Percentiles rank a stretch among this genome's conserved stretches.
These are phyloP conservation scores for Fagus sylvatica DNA, from an alignment of 306 rosid genomes.

Conservation along the genomic window DNA sequence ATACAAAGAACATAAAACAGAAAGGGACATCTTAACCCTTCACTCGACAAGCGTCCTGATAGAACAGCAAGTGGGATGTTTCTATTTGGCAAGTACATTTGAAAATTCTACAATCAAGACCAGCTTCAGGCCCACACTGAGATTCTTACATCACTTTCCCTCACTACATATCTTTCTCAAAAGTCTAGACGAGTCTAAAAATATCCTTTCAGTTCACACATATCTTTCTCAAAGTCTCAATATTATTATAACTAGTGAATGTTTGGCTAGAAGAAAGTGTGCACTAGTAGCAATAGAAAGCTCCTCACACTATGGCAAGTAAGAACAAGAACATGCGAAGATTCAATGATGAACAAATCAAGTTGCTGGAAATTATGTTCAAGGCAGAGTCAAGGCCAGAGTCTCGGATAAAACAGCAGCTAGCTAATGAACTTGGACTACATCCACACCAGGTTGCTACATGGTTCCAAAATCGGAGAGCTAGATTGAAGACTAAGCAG, in stretches of 20 bases:
- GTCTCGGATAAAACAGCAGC: slow-evolving; percentile 61
- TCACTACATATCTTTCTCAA: not conserved
- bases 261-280: not conserved
- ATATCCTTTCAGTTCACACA: not conserved
- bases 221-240: not conserved
- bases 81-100: not conserved
- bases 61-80: not conserved
- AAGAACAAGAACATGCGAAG: slow-evolving; percentile 61
- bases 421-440: slow-evolving; percentile 85
- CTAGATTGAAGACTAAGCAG: slow-evolving; percentile 88
- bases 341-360: slow-evolving; percentile 84
- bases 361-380: slow-evolving; percentile 65
- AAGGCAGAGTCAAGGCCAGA: slow-evolving; percentile 82
- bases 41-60: not conserved
- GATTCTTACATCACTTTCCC: not conserved
- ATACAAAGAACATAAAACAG: not conserved
- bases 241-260: not conserved
- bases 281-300: not conserved
- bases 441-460: slow-evolving; percentile 87
- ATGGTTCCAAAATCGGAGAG: slow-evolving; percentile 95
- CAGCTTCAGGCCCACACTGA: not conserved
- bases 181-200: not conserved
- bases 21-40: not conserved
- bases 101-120: not conserved
- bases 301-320: slow-evolving; percentile 6